Conservation (phyloP, 495 filamentous ascomycete genomes). For the Hypoxylon trugodes region DNA sequence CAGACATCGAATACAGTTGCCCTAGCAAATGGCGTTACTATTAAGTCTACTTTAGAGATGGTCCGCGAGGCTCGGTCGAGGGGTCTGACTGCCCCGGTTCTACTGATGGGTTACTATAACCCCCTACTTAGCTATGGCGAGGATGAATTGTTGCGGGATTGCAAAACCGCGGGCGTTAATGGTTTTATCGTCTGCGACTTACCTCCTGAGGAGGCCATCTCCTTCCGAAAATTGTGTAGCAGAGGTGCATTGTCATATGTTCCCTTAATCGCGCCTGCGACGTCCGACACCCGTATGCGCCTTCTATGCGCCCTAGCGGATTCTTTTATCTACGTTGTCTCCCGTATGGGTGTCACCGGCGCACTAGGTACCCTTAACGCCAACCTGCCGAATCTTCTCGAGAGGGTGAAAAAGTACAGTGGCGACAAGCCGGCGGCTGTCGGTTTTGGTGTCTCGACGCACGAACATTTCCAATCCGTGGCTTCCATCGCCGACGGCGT, state of each 20-base stretch:
- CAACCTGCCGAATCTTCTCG: constrained; percentile 80
- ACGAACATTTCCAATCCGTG: constrained; percentile 90
- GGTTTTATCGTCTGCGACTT: constrained; percentile 98
- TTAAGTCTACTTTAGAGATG: constrained; percentile 77
- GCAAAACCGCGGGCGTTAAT: constrained; percentile 86
- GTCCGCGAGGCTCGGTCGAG: constrained; percentile 76
- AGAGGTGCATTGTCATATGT: constrained; percentile 88
- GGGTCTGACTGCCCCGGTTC: constrained; percentile 80
- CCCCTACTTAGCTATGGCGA: constrained; percentile 93
- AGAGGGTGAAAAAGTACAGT: constrained; percentile 90
- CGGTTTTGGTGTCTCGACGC: constrained; percentile 95
- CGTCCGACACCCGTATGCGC: constrained; percentile 92
- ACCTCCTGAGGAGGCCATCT: constrained; percentile 94
- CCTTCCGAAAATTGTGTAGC: constrained; percentile 86
- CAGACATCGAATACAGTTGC: constrained; percentile 90
- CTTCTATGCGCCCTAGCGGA: constrained; percentile 96
- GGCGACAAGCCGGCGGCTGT: constrained; percentile 88
- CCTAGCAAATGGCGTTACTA: constrained; percentile 86
- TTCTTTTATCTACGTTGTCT: constrained; percentile 99
- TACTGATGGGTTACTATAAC: constrained; percentile 99
- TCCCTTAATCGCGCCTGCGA: constrained; percentile 92
- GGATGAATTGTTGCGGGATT: constrained; percentile 84
- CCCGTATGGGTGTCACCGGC: constrained; percentile 95
- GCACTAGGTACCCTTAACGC: constrained; percentile 82
- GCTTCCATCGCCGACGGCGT: constrained; percentile 88